Evolutionary conservation across 345 rosid genomes (phyloP).

Genomic region (Melaleuca quinquenervia): DNA sequence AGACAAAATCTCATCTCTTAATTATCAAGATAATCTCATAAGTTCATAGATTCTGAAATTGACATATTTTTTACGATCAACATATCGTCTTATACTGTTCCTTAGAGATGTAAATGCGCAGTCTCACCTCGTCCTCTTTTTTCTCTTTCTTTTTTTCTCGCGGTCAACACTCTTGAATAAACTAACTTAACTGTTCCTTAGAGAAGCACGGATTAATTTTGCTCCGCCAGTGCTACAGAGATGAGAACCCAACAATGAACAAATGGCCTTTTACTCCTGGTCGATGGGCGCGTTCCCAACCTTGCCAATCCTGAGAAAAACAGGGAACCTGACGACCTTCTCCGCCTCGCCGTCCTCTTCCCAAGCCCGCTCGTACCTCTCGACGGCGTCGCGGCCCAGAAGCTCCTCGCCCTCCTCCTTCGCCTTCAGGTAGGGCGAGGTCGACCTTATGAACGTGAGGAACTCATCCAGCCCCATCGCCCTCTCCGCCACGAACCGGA

Average conservation of each 20-base stretch:
- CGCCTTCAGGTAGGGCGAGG: constrained; percentile 68
- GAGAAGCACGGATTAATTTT: not conserved
- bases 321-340: constrained; percentile 43
- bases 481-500: constrained; percentile 37
- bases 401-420: constrained; percentile 53
- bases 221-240: not conserved
- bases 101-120: not conserved
- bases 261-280: not conserved
- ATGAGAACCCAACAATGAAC: not conserved
- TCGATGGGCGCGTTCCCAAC: constrained; percentile 13
- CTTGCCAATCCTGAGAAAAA: constrained; percentile 55
- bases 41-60: too few species aligned
- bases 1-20: too few species aligned
- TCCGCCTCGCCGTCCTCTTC: constrained; percentile 21
- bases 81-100: too few species aligned
- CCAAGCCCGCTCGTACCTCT: constrained; percentile 43
- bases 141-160: not conserved
- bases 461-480: constrained; percentile 45
- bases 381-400: constrained; percentile 18
- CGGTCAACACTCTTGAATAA: not conserved
- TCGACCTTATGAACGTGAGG: constrained; percentile 44
- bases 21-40: too few species aligned
- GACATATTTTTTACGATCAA: too few species aligned
- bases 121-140: not conserved
- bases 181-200: too few species aligned